Conservation (phyloP, 129 eudicot genomes). For the Smallanthus sonchifolius region DNA sequence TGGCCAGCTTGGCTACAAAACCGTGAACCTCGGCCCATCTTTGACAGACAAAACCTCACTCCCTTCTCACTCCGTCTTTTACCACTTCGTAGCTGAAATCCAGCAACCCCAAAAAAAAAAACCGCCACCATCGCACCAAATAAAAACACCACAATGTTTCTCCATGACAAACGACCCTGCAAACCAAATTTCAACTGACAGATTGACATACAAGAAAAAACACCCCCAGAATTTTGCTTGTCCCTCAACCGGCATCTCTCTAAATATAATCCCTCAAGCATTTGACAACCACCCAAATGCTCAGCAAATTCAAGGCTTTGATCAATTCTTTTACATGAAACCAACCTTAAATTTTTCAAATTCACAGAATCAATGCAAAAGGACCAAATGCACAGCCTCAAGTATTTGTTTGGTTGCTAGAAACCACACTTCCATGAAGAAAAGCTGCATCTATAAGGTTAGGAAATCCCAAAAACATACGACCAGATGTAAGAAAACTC, state of each 20-base stretch:
- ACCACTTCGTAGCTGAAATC: too few species aligned
- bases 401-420: conserved; percentile 19
- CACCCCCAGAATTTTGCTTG: conserved; percentile 47
- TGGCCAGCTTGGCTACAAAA: too few species aligned
- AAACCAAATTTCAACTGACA: conserved; percentile 13
- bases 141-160: too few species aligned
- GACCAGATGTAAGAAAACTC: conserved; percentile 52
- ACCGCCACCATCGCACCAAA: too few species aligned
- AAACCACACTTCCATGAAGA: conserved; percentile 43
- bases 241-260: conserved; percentile 74
- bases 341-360: conserved; percentile 60
- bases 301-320: conserved; percentile 46
- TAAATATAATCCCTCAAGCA: conserved; percentile 58
- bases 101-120: too few species aligned
- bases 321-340: conserved; percentile 72
- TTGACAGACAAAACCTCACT: too few species aligned
- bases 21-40: too few species aligned
- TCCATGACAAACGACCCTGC: too few species aligned
- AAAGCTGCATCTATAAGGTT: conserved; percentile 58
- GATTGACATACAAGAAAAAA: conserved; percentile 60
- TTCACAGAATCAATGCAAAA: conserved; percentile 51
- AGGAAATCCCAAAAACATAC: conserved; percentile 61
- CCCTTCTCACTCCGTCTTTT: too few species aligned
- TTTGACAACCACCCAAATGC: conserved; percentile 50
- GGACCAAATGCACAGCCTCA: conserved; percentile 34